Percentiles rank a stretch among this genome's conserved stretches.
These are phyloP conservation scores for Ampelomyces quisqualis DNA, from an alignment of 2,329 filamentous ascomycete genomes.

Conservation along the genomic window DNA sequence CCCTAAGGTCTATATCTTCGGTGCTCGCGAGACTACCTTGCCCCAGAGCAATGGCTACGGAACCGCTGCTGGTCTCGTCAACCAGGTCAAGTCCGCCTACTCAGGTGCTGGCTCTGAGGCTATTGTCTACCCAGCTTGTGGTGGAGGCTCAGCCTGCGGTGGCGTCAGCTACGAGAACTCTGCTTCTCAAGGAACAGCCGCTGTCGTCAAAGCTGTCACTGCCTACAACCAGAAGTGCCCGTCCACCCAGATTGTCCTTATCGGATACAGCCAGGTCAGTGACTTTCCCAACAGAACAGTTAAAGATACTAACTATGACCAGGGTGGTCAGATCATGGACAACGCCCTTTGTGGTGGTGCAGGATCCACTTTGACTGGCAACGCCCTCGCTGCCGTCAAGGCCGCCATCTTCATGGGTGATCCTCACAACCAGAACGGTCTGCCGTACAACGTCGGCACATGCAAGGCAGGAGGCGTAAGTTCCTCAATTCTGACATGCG, in stretches of 20 bases:
- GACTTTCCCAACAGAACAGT: background rate
- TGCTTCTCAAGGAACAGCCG: slow-evolving; percentile 57
- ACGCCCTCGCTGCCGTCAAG: slow-evolving; percentile 58
- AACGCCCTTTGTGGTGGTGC: slow-evolving; percentile 61
- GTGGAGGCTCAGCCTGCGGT: slow-evolving; percentile 60
- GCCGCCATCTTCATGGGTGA: slow-evolving; percentile 67
- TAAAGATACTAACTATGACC: slow-evolving; percentile 7
- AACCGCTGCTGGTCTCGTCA: slow-evolving; percentile 44
- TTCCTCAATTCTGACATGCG: slow-evolving; percentile 16
- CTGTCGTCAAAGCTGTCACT: slow-evolving; percentile 62
- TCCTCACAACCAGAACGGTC: slow-evolving; percentile 58
- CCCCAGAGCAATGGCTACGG: slow-evolving; percentile 44
- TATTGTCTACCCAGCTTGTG: slow-evolving; percentile 58
- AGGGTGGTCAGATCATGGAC: slow-evolving; percentile 65
- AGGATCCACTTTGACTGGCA: slow-evolving; percentile 50
- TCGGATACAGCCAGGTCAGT: slow-evolving; percentile 63
- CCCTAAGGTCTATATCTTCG: slow-evolving; percentile 49
- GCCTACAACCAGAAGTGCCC: slow-evolving; percentile 59
- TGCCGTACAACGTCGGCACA: slow-evolving; percentile 63
- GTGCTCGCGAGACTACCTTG: slow-evolving; percentile 48
- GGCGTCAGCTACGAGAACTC: slow-evolving; percentile 62
- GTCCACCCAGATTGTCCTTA: slow-evolving; percentile 58
- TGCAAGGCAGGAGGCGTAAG: slow-evolving; percentile 61
- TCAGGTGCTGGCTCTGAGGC: slow-evolving; percentile 46
- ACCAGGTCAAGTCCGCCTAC: slow-evolving; percentile 45